These are phyloP conservation scores for Datura wrightii DNA, from an alignment of 257 asterid genomes.

Conservation along the genomic window DNA sequence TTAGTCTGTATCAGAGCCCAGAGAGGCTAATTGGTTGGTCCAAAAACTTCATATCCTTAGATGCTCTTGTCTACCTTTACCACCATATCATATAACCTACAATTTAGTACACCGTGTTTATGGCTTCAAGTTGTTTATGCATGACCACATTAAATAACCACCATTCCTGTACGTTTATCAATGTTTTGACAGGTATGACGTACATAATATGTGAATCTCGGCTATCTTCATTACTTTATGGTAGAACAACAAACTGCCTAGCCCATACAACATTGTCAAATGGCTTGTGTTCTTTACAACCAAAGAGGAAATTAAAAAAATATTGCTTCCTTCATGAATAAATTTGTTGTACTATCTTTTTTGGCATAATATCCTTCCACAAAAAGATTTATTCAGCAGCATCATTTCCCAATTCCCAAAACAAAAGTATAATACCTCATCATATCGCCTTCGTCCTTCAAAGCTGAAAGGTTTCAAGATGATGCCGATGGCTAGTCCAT, in stretches of 20 bases:
- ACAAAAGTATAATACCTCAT: conserved; percentile 57
- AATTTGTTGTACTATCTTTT: neutral
- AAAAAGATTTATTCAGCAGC: conserved; percentile 11
- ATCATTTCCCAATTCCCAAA: neutral
- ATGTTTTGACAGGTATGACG: conserved; percentile 1
- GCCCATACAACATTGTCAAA: conserved; percentile 5
- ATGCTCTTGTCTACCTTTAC: neutral
- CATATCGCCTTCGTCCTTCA: conserved; percentile 92
- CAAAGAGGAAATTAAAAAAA: neutral
- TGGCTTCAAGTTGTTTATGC: conserved; percentile 24
- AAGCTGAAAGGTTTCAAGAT: conserved; percentile 91
- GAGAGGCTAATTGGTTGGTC: neutral
- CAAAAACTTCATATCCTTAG: neutral
- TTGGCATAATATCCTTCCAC: neutral
- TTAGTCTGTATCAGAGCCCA: neutral
- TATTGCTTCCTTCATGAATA: neutral
- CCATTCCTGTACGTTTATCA: neutral
- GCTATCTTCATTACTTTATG: conserved; percentile 4
- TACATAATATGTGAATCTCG: neutral
- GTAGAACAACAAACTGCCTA: neutral
- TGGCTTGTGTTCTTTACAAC: neutral
- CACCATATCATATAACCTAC: neutral
- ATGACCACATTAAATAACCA: conserved; percentile 14
- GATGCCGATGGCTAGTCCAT: conserved; percentile 74
- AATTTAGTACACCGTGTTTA: neutral